These are phyloP conservation scores for Mariannaea elegans DNA, from an alignment of 2,329 filamentous ascomycete genomes.

Conservation along the genomic window DNA sequence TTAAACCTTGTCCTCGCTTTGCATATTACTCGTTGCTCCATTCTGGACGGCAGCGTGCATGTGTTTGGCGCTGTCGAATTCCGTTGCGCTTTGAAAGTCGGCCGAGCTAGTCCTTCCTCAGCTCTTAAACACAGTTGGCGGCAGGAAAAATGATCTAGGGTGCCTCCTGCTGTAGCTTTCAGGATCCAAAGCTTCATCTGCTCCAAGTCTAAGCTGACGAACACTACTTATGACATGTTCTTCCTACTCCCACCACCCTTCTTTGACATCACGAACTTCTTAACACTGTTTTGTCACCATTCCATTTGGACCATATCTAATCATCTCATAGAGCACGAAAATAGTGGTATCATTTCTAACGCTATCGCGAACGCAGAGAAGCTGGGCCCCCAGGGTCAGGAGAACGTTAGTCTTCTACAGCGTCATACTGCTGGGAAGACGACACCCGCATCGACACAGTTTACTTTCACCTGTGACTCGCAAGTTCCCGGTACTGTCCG, in stretches of 20 bases:
- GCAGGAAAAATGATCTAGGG: too few species aligned
- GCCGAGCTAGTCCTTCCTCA: too few species aligned
- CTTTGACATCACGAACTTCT: neutral
- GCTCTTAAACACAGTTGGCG: too few species aligned
- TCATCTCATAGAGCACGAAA: constrained; percentile 52
- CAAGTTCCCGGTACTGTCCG: constrained; percentile 83
- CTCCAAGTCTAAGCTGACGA: too few species aligned
- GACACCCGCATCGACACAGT: constrained; percentile 81
- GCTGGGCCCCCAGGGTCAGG: constrained; percentile 72
- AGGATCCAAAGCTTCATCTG: too few species aligned
- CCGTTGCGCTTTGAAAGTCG: too few species aligned
- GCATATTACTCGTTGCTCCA: neutral
- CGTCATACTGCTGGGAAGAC: constrained; percentile 70
- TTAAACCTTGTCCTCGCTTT: neutral
- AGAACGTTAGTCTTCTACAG: constrained; percentile 81
- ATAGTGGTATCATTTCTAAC: constrained; percentile 83
- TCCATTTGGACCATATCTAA: constrained; percentile 23
- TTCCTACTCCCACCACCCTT: too few species aligned
- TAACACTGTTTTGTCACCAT: neutral
- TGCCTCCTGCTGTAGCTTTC: too few species aligned
- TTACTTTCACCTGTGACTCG: constrained; percentile 96
- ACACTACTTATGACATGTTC: too few species aligned
- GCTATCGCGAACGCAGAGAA: constrained; percentile 91
- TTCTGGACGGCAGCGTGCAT: too few species aligned
- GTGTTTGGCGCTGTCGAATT: too few species aligned